Percentiles rank a stretch among this genome's conserved stretches.
Conservation (phyloP, 1,284 basidiomycete species). For the Malassezia dermatis region DNA sequence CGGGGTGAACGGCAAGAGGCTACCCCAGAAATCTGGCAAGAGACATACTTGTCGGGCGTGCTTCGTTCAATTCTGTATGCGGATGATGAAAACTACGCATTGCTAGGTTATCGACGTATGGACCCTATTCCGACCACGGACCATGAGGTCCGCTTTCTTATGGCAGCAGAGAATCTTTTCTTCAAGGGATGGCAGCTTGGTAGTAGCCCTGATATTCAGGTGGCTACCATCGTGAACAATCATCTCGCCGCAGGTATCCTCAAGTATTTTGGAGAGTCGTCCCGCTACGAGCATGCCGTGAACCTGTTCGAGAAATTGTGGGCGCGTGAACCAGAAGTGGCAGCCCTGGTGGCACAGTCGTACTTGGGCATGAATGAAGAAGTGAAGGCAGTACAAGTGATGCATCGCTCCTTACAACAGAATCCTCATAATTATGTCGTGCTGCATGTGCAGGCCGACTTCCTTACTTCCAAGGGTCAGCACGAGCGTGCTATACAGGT, state of each 20-base stretch:
- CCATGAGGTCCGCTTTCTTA: constrained; percentile 76
- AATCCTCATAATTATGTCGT: constrained; percentile 87
- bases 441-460: constrained; percentile 87
- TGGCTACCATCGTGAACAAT: constrained; percentile 93
- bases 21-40: constrained; percentile 86
- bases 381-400: constrained; percentile 92
- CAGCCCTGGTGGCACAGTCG: constrained; percentile 72
- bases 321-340: constrained; percentile 75
- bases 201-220: constrained; percentile 95
- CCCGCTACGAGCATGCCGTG: constrained; percentile 71
- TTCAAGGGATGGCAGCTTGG: constrained; percentile 96
- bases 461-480: constrained; percentile 64
- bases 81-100: constrained; percentile 79
- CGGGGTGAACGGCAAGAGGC: constrained; percentile 88
- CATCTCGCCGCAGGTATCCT: constrained; percentile 87
- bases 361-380: constrained; percentile 97
- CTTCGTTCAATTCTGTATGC: constrained; percentile 86
- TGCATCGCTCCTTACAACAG: constrained; percentile 69
- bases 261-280: constrained; percentile 92
- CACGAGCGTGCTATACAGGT: constrained; percentile 79
- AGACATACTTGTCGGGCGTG: constrained; percentile 87
- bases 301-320: constrained; percentile 89
- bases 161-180: constrained; percentile 81
- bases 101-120: constrained; percentile 87
- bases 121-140: constrained; percentile 86